Evolutionary conservation across 208 protist genomes (phyloP), one percentile per base, ranked within the genome.

Genomic region (Leishmania guyanensis): DNA sequence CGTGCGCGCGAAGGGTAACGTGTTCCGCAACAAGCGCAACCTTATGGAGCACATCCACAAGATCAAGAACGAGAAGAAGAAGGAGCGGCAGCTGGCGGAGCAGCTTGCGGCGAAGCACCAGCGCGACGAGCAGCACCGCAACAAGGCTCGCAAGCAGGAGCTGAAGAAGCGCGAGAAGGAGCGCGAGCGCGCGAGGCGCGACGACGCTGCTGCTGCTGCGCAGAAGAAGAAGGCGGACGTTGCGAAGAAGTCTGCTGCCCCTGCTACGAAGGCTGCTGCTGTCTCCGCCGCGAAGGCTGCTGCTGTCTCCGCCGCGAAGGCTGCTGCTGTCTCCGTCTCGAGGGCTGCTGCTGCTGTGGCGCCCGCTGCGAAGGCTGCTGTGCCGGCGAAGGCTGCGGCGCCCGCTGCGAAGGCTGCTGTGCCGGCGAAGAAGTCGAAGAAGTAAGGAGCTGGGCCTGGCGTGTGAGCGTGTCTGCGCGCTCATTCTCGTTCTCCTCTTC

Each of bases 21-120:
- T 98, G 73, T 99, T 99, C 98, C 99, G 99, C 93, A 99, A 99
- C 98, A 99, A 99, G 95, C 98, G 98, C 86, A 99, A 98, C 77
- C 93, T 99, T 39, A 97, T 99, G 90, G 99, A 99, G 93, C 91
- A 99, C 96, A 99, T 99, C 92, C 92, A 98, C 93, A 99, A 98
- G 91, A 94, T 95, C 81, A 99, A 99, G 96, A 98, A 97, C 81
- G 98, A 99, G 89, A 94, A 98, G 90, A 86, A 92, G 78, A 97
- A 98, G 87, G 96, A 98, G 85, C 98, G 99, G 90, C 86, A 94
- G 85, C 85, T 99, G 29, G 96, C 95, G 79, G 98, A 99, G 83
- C 92, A 95, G 88, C 83, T 95, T 70, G 81, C 86, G 22, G 93
- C 90, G 77, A 95, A 95, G 89, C 88, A 81, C 78, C 76, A 56